Evolutionary conservation across 768 basidiomycete species (phyloP), one percentile per base, ranked within the genome.

Genomic region (Termitomyces sp.): DNA sequence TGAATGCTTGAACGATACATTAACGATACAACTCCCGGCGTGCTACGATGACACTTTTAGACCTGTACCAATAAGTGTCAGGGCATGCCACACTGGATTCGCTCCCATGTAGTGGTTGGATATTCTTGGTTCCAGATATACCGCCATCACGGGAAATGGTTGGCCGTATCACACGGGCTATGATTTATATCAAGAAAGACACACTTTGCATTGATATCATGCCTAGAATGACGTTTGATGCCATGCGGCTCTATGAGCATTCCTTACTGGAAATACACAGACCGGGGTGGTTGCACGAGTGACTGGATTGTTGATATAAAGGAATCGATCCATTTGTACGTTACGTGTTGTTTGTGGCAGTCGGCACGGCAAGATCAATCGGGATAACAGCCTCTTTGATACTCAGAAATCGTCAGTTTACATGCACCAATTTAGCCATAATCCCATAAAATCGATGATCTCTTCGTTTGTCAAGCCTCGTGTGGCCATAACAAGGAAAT

Each of bases 401-500:
- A 12, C 30, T 13, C 7, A 6, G 12, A 16, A 30, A 5, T 18
- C 24, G 11, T 18, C 16, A 5, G 16, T 27, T 45, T 13, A 42
- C 61, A 58, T 56, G 20, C 41, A 50, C 37, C 44, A 64, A n/a
- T 77, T 67, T 22, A 81, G 66, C 75, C 80, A 81, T 30, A 71
- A 65, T 6, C 80, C 83, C 20, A 83, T 77, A 20, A 85, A 73
- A 0, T 79, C 81, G 42, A 84, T 81, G 3, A 76, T 79, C 63
- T 85, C 83, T 59, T 81, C 77, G 67, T 77, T 80, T 30, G 78
- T 77, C 55, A 86, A 70, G 49, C 75, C 84, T 60, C 77, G 76
- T 1, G 78, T 78, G 0, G 76, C 81, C 66, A 86, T 63, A 33
- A 85, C 77, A 50, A 86, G 64, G 65, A 85, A 84, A 62, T 81